Evolutionary conservation across 2,329 filamentous ascomycete species (phyloP), one percentile per base, ranked within the genome.

Genomic region (Ustulina deusta): DNA sequence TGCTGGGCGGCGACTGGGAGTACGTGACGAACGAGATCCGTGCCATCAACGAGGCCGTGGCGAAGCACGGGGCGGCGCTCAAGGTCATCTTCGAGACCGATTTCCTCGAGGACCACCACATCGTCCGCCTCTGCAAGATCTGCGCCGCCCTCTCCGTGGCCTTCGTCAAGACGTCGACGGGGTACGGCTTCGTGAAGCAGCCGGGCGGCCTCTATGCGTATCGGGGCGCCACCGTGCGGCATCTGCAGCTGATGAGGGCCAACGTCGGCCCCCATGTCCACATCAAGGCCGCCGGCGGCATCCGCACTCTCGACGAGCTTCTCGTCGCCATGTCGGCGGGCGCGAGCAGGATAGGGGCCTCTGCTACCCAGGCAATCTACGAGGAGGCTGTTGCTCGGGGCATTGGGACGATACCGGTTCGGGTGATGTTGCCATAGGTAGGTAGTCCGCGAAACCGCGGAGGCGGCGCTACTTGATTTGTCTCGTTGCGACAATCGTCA

Each of bases 1-100:
- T 81, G 0, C 81, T 89, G 0, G 78, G 84, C 17, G 83, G 81
- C 0, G 84, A 89, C 34, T 89, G 87, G 86, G 80, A 80, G 6
- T 89, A 88, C 68, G 85, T 89, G 13, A 72, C 75, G 0, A 74
- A 81, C 6, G 87, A 90, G 72, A 86, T 90, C 56, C 73, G 76
- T 0, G 73, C 75, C 34, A 77, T 90, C 68, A 88, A 89, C 69
- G 73, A 81, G 0, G 81, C 79, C 0, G 86, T 88, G 2, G 72
- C 74, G 0, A 72, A 75, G n/a, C 64, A 78, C 6, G 82, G 82
- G 0, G 84, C 82, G 0, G 78, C 82, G 0, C 79, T 89, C 6
- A 90, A 90, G 73, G 86, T 89, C 58, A 90, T 89, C 56, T 89
- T 90, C 63, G 87, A 90, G 71, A 89, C 87, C 70, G 86, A 88